Percentiles rank a stretch among this genome's conserved stretches.
Conservation (phyloP, 768 basidiomycete genomes). For the Myochromella boudieri region DNA sequence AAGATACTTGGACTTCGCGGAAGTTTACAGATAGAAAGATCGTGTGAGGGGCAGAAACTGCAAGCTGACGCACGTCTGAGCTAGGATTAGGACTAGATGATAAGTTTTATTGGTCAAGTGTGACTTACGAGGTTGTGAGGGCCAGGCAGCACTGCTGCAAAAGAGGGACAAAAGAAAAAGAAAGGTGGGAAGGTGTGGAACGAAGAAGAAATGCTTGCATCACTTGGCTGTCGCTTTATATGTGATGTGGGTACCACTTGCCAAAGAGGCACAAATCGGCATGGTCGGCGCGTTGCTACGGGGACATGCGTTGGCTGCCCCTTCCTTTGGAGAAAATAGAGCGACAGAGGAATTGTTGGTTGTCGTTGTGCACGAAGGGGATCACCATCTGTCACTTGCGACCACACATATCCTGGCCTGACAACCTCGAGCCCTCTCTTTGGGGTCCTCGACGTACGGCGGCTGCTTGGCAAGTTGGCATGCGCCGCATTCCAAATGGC, state of each 20-base stretch:
- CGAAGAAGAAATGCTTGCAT: slow-evolving; percentile 17
- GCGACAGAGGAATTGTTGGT: slow-evolving; percentile 10
- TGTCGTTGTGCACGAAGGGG: slow-evolving; percentile 5
- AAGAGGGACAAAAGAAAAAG: slow-evolving; percentile 25
- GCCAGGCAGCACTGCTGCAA: slow-evolving; percentile 58
- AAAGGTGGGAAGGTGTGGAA: slow-evolving; percentile 18
- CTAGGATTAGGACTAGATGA: background rate
- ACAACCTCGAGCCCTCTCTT: too few relatives aligned
- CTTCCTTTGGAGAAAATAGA: background rate
- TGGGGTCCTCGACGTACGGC: too few relatives aligned
- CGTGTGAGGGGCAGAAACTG: slow-evolving; percentile 25
- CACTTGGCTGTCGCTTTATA: slow-evolving; percentile 13
- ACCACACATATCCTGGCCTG: too few relatives aligned
- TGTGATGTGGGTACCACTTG: background rate
- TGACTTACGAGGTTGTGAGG: slow-evolving; percentile 27
- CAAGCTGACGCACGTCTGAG: slow-evolving; percentile 27
- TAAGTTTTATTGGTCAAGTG: background rate
- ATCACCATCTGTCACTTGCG: too few relatives aligned
- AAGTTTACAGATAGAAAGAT: slow-evolving; percentile 45
- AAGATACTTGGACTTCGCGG: slow-evolving; percentile 38
- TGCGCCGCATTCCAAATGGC: background rate
- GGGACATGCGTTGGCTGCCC: slow-evolving; percentile 11
- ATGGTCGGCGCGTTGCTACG: slow-evolving; percentile 22
- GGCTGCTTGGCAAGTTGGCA: slow-evolving; percentile 1
- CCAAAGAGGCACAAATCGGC: slow-evolving; percentile 5